phyloP scores from a whole-genome alignment of 176 grass and related monocot species.

The Urochloa ruziziensis region DNA sequence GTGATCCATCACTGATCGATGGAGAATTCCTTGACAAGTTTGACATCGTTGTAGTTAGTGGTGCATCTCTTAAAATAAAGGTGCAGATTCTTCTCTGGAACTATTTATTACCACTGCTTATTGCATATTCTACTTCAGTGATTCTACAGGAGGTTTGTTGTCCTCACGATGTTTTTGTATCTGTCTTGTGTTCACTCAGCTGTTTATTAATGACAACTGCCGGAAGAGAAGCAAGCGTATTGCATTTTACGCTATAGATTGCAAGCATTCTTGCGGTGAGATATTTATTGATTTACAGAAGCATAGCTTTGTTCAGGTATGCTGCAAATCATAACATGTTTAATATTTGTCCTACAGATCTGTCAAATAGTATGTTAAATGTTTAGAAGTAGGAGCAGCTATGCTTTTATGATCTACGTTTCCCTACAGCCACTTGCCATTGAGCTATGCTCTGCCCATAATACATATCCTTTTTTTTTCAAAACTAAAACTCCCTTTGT shows the following conservation, averaged over 20 bases:
- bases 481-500: not conserved
- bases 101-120: not conserved
- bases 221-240: conserved; percentile 77
- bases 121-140: not conserved
- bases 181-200: conserved; percentile 41
- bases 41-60: conserved; percentile 80
- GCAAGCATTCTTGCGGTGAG: conserved; percentile 92
- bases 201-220: conserved; percentile 73
- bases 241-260: conserved; percentile 87
- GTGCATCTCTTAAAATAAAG: conserved; percentile 70
- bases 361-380: not conserved
- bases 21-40: conserved; percentile 85
- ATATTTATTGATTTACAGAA: conserved; percentile 94
- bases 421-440: not conserved
- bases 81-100: conserved; percentile 40
- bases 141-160: not conserved
- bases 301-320: conserved; percentile 79
- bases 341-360: not conserved
- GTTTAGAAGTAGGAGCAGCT: not conserved
- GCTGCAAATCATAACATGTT: not conserved
- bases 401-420: not conserved
- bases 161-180: conserved; percentile 20
- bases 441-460: not conserved
- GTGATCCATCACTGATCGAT: conserved; percentile 69
- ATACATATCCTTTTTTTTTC: not conserved